These are phyloP conservation scores for Micractinium conductrix DNA, from an alignment of 139 green algal species.

Conservation along the genomic window DNA sequence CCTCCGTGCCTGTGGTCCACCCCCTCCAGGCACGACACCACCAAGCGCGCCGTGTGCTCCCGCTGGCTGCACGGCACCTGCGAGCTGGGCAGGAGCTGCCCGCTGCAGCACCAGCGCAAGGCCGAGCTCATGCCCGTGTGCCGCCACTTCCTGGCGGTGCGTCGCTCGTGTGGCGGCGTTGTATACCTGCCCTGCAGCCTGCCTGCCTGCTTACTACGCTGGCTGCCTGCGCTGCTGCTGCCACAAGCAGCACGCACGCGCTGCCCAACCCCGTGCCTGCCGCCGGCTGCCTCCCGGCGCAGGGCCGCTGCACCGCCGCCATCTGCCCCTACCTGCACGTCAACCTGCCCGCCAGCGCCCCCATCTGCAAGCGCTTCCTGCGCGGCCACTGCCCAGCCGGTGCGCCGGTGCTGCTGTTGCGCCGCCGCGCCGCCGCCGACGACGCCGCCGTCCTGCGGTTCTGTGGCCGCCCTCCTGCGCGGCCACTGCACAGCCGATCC, in stretches of 20 bases:
- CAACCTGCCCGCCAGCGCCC: slow-evolving; percentile 53
- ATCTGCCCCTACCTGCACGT: slow-evolving; percentile 77
- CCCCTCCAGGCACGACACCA: slow-evolving; percentile 54
- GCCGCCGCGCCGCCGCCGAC: no score
- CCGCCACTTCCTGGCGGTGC: slow-evolving; percentile 70
- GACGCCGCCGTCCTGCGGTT: no score
- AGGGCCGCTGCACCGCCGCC: slow-evolving; percentile 68
- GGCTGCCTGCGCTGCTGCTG: neutral
- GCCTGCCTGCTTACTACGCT: neutral
- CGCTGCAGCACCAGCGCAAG: slow-evolving; percentile 54
- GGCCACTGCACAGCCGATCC: no score
- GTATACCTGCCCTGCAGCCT: no score
- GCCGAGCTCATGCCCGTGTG: slow-evolving; percentile 78
- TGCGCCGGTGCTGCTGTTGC: no score
- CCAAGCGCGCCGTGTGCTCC: slow-evolving; percentile 69
- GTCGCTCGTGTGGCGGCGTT: no score
- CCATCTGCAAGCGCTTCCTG: slow-evolving; percentile 67
- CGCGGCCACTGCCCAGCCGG: slow-evolving; percentile 67
- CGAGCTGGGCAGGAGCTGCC: slow-evolving; percentile 45
- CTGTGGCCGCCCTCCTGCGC: no score
- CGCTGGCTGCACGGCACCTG: slow-evolving; percentile 72
- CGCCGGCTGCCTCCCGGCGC: neutral
- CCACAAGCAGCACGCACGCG: neutral
- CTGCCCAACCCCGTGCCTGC: neutral
- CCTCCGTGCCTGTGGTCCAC: neutral